Conservation (phyloP, 129 eudicot genomes). For the Mikania micrantha region DNA sequence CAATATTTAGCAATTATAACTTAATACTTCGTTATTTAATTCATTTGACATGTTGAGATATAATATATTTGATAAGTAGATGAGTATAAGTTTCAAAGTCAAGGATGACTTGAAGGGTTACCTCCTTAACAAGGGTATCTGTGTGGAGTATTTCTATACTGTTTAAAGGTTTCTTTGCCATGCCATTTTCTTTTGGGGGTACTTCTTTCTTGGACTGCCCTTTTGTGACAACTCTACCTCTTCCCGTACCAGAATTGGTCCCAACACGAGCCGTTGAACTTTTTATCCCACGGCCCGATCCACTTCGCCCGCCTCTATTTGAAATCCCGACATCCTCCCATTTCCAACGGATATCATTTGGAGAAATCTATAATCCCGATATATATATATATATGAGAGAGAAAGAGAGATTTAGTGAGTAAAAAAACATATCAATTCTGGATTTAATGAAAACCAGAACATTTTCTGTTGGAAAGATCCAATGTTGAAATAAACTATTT, state of each 20-base stretch:
- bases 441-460: background rate
- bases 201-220: slow-evolving; percentile 47
- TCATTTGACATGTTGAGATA: too few species aligned
- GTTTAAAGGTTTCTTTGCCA: slow-evolving; percentile 48
- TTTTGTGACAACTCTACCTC: slow-evolving; percentile 62
- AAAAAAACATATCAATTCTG: background rate
- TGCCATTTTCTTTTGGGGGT: slow-evolving; percentile 47
- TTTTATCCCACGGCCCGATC: slow-evolving; percentile 52
- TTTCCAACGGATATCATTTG: slow-evolving; percentile 75
- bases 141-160: slow-evolving; percentile 78
- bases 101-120: slow-evolving; percentile 8
- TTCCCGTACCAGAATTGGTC: slow-evolving; percentile 52
- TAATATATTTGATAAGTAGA: too few species aligned
- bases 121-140: slow-evolving; percentile 84
- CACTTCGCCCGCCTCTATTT: slow-evolving; percentile 48
- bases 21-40: too few species aligned
- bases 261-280: slow-evolving; percentile 49
- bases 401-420: background rate
- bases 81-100: too few species aligned
- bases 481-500: background rate
- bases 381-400: too few species aligned
- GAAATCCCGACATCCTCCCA: slow-evolving; percentile 69
- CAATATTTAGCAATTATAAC: too few species aligned
- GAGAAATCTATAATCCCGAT: slow-evolving; percentile 57
- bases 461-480: background rate